These are phyloP conservation scores for Cymbopogon flexuosus DNA, from an alignment of 202 grass and related monocot genomes.

Conservation along the genomic window DNA sequence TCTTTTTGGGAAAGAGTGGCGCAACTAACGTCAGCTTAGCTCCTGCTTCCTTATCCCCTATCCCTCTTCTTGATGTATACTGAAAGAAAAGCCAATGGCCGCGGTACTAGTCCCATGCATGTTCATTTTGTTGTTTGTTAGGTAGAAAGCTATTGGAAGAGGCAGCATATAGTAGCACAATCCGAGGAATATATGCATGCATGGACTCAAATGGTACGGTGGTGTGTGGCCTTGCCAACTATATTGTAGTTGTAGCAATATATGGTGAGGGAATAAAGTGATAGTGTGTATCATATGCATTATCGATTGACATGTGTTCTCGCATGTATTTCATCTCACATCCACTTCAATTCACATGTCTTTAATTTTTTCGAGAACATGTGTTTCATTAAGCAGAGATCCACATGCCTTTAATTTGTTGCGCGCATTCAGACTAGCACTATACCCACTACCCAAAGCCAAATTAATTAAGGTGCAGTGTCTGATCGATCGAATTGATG, in stretches of 20 bases:
- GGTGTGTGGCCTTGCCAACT: conserved; percentile 31
- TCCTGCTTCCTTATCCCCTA: background rate
- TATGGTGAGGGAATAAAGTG: conserved; percentile 47
- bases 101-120: background rate
- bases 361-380: too few relatives aligned
- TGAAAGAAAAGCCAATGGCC: background rate
- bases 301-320: background rate
- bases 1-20: background rate
- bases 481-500: background rate
- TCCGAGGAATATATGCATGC: conserved; percentile 83
- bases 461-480: too few relatives aligned
- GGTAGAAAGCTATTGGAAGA: background rate
- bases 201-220: background rate
- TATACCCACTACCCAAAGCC: too few relatives aligned
- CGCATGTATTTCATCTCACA: background rate
- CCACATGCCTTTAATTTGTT: background rate
- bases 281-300: too few relatives aligned
- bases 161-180: conserved; percentile 14
- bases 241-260: conserved; percentile 31
- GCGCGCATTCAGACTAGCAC: conserved; percentile 8
- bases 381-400: too few relatives aligned
- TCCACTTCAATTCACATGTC: background rate
- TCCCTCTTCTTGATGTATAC: background rate
- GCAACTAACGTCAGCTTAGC: background rate
- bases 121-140: conserved; percentile 6